phyloP scores from a whole-genome alignment of 2,329 filamentous ascomycete genomes.

The Scolecobasidium constrictum region DNA sequence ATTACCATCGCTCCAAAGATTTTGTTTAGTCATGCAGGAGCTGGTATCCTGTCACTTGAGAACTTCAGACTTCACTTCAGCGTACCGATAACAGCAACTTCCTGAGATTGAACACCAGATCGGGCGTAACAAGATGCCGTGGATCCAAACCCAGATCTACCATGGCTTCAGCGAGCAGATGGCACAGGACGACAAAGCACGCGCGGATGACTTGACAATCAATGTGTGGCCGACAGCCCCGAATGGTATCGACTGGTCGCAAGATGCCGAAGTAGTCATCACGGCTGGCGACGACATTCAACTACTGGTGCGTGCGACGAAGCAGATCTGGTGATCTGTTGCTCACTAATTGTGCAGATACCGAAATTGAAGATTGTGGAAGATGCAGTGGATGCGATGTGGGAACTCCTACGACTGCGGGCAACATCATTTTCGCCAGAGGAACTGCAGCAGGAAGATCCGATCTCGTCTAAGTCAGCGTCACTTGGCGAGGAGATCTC shows the following conservation, averaged over 20 bases:
- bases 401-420: slow-evolving; percentile 29
- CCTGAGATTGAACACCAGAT: too few relatives aligned
- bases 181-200: not conserved
- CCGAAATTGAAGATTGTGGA: slow-evolving; percentile 22
- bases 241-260: not conserved
- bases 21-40: too few relatives aligned
- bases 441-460: slow-evolving; percentile 36
- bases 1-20: too few relatives aligned
- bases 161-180: not conserved
- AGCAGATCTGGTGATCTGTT: not conserved
- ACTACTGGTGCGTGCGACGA: too few relatives aligned
- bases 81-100: too few relatives aligned
- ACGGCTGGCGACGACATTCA: not conserved
- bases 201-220: not conserved
- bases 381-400: slow-evolving; percentile 18
- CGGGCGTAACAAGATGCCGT: not conserved
- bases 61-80: too few relatives aligned
- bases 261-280: not conserved
- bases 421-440: slow-evolving; percentile 40
- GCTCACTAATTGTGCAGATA: slow-evolving; percentile 16
- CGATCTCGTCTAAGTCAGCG: slow-evolving; percentile 35
- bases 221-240: not conserved
- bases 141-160: not conserved
- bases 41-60: too few relatives aligned
- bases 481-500: slow-evolving; percentile 51